These are phyloP conservation scores for Globisporangium abappressorium DNA, from an alignment of 352 stramenopile species.

Conservation along the genomic window DNA sequence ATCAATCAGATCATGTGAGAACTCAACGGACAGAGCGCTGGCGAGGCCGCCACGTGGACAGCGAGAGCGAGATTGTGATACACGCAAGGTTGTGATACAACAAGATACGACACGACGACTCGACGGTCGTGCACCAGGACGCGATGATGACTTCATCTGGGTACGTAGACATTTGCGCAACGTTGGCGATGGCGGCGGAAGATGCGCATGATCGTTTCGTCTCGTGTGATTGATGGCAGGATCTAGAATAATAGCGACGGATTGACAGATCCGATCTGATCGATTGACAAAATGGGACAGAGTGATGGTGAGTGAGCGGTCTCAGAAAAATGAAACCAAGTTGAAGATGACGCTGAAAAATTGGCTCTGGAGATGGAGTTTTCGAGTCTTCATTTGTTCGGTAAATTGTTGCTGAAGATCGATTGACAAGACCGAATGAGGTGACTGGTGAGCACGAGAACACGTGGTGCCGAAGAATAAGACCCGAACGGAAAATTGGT, in stretches of 20 bases:
- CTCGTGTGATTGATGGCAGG: background rate
- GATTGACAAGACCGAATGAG: background rate
- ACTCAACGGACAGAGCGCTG: background rate
- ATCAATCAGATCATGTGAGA: conserved; percentile 77
- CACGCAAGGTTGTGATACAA: background rate
- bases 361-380: background rate
- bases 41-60: background rate
- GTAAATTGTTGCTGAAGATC: background rate
- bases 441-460: background rate
- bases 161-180: background rate
- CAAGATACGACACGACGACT: background rate
- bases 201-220: background rate
- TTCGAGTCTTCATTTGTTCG: background rate
- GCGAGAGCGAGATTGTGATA: background rate
- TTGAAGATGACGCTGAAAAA: background rate
- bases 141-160: background rate
- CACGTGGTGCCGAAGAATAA: background rate
- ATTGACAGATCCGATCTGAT: background rate
- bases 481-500: background rate
- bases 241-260: background rate
- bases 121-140: background rate
- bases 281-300: background rate
- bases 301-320: background rate
- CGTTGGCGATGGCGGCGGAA: background rate
- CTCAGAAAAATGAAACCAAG: background rate